phyloP scores from a whole-genome alignment of 805 yeast genomes.

The Nakazawaea siamensis region DNA sequence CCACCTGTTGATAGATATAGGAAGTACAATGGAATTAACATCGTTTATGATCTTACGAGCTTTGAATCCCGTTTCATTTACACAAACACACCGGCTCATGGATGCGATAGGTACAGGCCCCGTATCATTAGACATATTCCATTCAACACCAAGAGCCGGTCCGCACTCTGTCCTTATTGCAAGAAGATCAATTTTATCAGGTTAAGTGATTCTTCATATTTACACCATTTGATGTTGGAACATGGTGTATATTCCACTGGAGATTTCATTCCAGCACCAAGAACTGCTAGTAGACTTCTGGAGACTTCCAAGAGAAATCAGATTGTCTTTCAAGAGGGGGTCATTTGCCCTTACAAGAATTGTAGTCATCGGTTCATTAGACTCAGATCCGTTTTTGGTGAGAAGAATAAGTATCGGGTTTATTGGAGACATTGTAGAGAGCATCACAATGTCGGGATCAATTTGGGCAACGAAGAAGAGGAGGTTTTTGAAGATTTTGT shows the following conservation, averaged over 20 bases:
- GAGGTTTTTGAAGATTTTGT: neutral
- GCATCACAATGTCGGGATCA: slow-evolving; percentile 5
- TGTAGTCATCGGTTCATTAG: slow-evolving; percentile 4
- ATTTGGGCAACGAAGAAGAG: neutral
- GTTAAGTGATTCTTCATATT: slow-evolving; percentile 21
- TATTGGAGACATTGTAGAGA: slow-evolving; percentile 9
- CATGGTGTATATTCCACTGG: slow-evolving; percentile 25
- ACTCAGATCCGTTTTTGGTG: neutral
- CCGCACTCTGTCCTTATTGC: slow-evolving; percentile 11
- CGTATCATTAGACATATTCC: too few species aligned
- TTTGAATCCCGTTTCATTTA: too few species aligned
- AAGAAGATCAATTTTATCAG: slow-evolving; percentile 13
- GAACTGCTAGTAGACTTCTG: neutral
- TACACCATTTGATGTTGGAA: slow-evolving; percentile 23
- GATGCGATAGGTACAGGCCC: too few species aligned
- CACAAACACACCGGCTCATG: too few species aligned
- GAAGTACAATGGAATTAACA: neutral
- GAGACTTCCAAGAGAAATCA: slow-evolving; percentile 1
- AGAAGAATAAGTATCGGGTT: slow-evolving; percentile 2
- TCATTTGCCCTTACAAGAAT: slow-evolving; percentile 7
- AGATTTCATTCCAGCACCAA: slow-evolving; percentile 17
- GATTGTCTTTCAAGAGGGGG: slow-evolving; percentile 1
- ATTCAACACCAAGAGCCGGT: too few species aligned
- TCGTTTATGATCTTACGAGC: neutral
- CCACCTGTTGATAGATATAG: neutral